Conservation (phyloP, 2,329 filamentous ascomycete species). For the Fusarium paranaense region DNA sequence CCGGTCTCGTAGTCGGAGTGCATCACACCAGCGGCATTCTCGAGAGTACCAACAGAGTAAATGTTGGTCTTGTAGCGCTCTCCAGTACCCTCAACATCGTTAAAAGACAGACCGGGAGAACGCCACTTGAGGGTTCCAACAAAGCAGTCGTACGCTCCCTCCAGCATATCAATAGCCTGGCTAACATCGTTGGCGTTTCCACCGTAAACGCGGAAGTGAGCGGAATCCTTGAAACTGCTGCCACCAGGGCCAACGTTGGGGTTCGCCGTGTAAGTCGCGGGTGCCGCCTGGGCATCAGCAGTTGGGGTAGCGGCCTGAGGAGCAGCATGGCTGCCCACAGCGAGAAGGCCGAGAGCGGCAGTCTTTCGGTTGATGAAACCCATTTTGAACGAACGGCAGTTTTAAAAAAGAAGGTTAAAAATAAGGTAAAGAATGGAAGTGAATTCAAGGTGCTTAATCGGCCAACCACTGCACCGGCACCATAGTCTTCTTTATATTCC, state of each 20-base stretch:
- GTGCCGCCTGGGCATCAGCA: constrained; percentile 18
- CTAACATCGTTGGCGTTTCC: constrained; percentile 34
- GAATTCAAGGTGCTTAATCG: background rate
- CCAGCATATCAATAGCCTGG: constrained; percentile 54
- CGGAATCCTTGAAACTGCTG: constrained; percentile 47
- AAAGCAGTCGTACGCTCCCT: constrained; percentile 59
- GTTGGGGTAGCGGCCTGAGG: constrained; percentile 24
- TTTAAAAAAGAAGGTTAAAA: background rate
- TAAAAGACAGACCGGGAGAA: constrained; percentile 53
- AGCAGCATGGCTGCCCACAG: constrained; percentile 23
- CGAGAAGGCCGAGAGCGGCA: constrained; percentile 25
- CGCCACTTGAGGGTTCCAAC: constrained; percentile 52
- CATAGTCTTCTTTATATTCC: constrained; percentile 10
- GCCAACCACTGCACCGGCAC: background rate
- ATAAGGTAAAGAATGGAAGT: constrained; percentile 3
- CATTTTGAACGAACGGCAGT: constrained; percentile 22
- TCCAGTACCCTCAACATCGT: constrained; percentile 49
- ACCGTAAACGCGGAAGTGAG: constrained; percentile 56
- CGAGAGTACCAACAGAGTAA: constrained; percentile 53
- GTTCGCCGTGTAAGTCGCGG: constrained; percentile 45
- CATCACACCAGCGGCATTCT: constrained; percentile 56
- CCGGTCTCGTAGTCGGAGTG: constrained; percentile 54
- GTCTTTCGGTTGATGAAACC: constrained; percentile 19
- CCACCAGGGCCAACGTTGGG: constrained; percentile 49
- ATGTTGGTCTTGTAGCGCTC: constrained; percentile 61